Evolutionary conservation across 2,329 filamentous ascomycete species (phyloP), one percentile per base, ranked within the genome.

Genomic region (Cucurbitaria berberidis): DNA sequence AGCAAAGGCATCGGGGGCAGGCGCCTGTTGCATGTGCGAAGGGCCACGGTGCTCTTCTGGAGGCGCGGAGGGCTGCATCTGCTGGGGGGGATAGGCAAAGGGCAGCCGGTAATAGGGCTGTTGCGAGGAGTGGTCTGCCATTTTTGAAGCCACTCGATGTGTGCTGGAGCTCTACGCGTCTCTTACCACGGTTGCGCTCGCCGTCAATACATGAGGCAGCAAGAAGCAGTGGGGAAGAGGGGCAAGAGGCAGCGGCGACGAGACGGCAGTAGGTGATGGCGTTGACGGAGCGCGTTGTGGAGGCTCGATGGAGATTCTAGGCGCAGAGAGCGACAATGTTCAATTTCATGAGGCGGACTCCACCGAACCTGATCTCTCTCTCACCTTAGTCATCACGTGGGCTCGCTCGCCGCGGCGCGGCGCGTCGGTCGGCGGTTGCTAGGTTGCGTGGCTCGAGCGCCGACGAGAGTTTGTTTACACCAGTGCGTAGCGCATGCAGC

Each of bases 91-190:
- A 27, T 57, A 62, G 13, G 57, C 57, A 42, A 69, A 66, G 47
- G 65, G 62, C 50, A 63, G 45, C 53, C 65, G 60, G 47, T 63
- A n/a, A n/a, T n/a, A 66, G 15, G 55, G 60, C 11, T 66, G 67
- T 48, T 65, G 68, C 45, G 63, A 53, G 34, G 66, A 64, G 56
- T 70, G 65, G 62, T 64, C 68, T 15, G 69, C 69, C 70, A 73
- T 73, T 24, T n/a, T 27, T 51, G 54, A 38, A 46, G 42, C 45
- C 29, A n/a, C 30, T 34, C 13, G n/a, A n/a, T n/a, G n/a, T n/a
- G 30, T 34, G 34, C 48, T 49, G 49, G 46, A 53, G 51, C 53
- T 59, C 50, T 49, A 52, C 55, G 60, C 60, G 60, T 58, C 52
- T 52, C 45, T 55, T 49, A 48, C 30, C 46, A 53, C 41, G 49